These are phyloP conservation scores for Vitis hybrid DNA, from an alignment of 177 flowering plant species.

Conservation along the genomic window DNA sequence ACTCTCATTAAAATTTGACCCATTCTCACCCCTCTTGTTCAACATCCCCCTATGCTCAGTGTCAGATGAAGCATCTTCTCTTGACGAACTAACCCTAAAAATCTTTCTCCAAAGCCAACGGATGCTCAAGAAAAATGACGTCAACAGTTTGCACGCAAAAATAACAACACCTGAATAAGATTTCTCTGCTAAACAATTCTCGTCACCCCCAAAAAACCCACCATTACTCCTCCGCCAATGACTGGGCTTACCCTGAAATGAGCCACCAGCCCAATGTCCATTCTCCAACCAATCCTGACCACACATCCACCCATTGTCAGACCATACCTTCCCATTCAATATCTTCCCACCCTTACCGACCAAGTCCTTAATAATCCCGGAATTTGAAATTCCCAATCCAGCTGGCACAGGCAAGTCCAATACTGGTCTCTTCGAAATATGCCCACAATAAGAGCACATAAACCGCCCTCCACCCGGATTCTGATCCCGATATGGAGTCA, in stretches of 20 bases:
- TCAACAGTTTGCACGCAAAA: conserved; percentile 50
- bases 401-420: conserved; percentile 73
- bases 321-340: conserved; percentile 67
- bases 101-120: conserved; percentile 88
- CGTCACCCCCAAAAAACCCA: conserved; percentile 49
- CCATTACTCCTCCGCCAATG: conserved; percentile 53
- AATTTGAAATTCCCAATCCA: conserved; percentile 46
- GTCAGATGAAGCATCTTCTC: conserved; percentile 53
- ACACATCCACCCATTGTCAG: conserved; percentile 73
- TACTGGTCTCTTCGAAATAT: conserved; percentile 87
- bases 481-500: conserved; percentile 83
- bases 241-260: conserved; percentile 45
- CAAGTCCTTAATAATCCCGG: conserved; percentile 69
- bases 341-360: conserved; percentile 79
- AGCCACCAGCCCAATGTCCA: conserved; percentile 58
- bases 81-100: conserved; percentile 54
- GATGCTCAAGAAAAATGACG: conserved; percentile 53
- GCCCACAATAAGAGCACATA: conserved; percentile 98
- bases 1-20: conserved; percentile 54
- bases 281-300: conserved; percentile 76
- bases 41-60: conserved; percentile 45
- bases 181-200: conserved; percentile 59
- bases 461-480: conserved; percentile 89
- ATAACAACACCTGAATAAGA: conserved; percentile 52
- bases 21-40: conserved; percentile 64